Evolutionary conservation across 2,329 filamentous ascomycete species (phyloP).

Genomic region (Colletotrichum sojae): DNA sequence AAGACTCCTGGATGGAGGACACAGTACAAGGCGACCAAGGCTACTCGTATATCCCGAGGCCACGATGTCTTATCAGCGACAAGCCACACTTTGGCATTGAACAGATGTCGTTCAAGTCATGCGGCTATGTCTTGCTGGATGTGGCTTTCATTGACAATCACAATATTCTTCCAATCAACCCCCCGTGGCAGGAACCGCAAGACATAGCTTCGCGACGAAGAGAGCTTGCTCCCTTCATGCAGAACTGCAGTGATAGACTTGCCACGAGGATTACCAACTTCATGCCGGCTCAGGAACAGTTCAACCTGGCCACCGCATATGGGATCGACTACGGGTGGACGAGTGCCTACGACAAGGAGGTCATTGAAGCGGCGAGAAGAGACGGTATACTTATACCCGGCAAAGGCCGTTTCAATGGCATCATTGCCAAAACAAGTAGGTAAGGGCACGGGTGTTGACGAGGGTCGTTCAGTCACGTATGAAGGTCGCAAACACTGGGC

Average conservation of each 20-base stretch:
- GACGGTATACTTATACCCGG: constrained; percentile 56
- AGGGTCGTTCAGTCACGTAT: not conserved
- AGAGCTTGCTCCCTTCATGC: constrained; percentile 49
- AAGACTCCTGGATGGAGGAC: not conserved
- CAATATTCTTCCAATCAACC: constrained; percentile 47
- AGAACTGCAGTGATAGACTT: constrained; percentile 53
- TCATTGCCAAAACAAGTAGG: constrained; percentile 42
- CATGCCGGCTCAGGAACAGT: constrained; percentile 48
- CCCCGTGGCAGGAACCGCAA: constrained; percentile 33
- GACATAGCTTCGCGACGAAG: constrained; percentile 32
- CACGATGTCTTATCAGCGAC: constrained; percentile 44
- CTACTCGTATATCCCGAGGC: constrained; percentile 44
- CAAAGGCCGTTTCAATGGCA: constrained; percentile 57
- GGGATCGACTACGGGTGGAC: constrained; percentile 56
- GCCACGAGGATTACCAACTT: constrained; percentile 52
- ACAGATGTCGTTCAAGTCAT: constrained; percentile 69
- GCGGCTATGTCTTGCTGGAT: constrained; percentile 70
- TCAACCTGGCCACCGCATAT: constrained; percentile 49
- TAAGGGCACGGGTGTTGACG: constrained; percentile 1
- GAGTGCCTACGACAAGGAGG: constrained; percentile 49
- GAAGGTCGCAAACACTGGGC: not conserved
- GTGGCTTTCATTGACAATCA: constrained; percentile 53
- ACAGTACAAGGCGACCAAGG: constrained; percentile 4
- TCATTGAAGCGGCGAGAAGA: constrained; percentile 49
- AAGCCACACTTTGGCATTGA: constrained; percentile 50